Percentiles rank a stretch among this genome's conserved stretches.
phyloP scores from a whole-genome alignment of 139 green algal species.

The Haematococcus lacustris region DNA sequence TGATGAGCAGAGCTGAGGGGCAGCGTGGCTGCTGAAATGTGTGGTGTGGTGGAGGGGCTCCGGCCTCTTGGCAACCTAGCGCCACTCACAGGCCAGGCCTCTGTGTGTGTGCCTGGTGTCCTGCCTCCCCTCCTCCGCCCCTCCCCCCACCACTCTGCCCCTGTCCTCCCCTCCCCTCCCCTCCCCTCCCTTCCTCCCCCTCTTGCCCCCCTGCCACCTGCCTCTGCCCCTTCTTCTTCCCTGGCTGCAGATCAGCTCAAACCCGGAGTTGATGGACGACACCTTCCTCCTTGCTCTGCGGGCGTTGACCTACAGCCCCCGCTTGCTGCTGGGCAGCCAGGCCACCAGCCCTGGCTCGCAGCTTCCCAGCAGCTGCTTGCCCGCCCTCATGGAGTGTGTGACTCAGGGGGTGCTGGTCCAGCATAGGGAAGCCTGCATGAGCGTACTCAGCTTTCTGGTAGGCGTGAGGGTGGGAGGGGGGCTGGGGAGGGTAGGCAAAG shows the following conservation, averaged over 20 bases:
- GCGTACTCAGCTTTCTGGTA: slow-evolving; percentile 54
- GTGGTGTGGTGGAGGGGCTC: no score
- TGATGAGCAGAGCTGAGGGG: no score
- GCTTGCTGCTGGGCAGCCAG: slow-evolving; percentile 37
- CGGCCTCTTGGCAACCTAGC: no score
- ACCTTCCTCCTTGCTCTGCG: slow-evolving; percentile 67
- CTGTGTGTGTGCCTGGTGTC: no score
- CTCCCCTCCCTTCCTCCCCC: no score
- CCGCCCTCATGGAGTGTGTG: slow-evolving; percentile 49
- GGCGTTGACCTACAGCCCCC: slow-evolving; percentile 45
- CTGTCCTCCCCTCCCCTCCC: no score
- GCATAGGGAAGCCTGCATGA: slow-evolving; percentile 68
- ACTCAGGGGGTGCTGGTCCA: slow-evolving; percentile 37
- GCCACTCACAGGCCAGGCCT: no score
- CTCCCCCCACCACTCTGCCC: no score
- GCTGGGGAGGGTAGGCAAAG: no score
- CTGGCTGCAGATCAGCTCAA: slow-evolving; percentile 35
- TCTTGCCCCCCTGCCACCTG: no score
- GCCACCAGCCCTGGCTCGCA: slow-evolving; percentile 2
- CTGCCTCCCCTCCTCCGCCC: not conserved
- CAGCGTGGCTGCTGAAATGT: no score
- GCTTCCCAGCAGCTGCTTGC: slow-evolving; percentile 24
- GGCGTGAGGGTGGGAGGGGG: slow-evolving; percentile 8
- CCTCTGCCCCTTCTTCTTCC: no score
- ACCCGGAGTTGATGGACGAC: slow-evolving; percentile 73